Base-by-base conservation (phyloP, 2,329 filamentous ascomycete genomes). In the Cladophialophora carrionii region DNA sequence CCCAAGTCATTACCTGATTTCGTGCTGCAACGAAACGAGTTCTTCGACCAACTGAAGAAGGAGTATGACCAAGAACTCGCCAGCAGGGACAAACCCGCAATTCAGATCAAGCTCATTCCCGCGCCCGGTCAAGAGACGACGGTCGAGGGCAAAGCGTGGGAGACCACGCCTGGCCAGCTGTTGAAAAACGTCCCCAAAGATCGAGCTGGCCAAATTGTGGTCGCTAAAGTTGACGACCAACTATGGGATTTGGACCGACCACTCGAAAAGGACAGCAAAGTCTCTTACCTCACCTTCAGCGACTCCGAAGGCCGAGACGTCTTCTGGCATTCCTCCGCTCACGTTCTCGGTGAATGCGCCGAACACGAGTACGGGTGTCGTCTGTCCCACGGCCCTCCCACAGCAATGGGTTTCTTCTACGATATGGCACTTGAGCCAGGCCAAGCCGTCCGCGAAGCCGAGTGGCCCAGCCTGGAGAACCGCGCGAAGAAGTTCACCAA, bases 251-350 rank as follows among this genome's bases (percentile, higher is more conserved):
- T 99, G 70, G 91, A 94, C 74, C 84, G 95, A 61, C 94, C 94
- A 4, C 81, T 99, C 41, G 95, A 98, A 83, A 88, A 87, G 79
- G 91, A 88, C 81, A 95, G 91, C 81, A 90, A 87, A 72, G 85
- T 99, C 31, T 90, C 93, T 74, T 84, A 97, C 61, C 84, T 98
- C 69, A 88, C 90, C 70, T 99, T 98, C 73, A 88, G 92, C 57
- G 81, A 89, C 77, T 74, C 77, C 1, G 79, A 90, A 79, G 94
- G 92, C 73, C 93, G 95, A 81, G 91, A 91, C 77, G 94, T 98
- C 63, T 99, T 97, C 81, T 99, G 94, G 94, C 95, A 98, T 79
- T 96, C 92, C 22, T 94, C 90, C 73, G 95, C 95, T 52, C 95
- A 99, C 77, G 89, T 96, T 70, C 86, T 99, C n/a, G 95, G 95